Evolutionary conservation across 495 filamentous ascomycete genomes (phyloP), one percentile per base, ranked within the genome.

Genomic region (Penicillium tannophilum): DNA sequence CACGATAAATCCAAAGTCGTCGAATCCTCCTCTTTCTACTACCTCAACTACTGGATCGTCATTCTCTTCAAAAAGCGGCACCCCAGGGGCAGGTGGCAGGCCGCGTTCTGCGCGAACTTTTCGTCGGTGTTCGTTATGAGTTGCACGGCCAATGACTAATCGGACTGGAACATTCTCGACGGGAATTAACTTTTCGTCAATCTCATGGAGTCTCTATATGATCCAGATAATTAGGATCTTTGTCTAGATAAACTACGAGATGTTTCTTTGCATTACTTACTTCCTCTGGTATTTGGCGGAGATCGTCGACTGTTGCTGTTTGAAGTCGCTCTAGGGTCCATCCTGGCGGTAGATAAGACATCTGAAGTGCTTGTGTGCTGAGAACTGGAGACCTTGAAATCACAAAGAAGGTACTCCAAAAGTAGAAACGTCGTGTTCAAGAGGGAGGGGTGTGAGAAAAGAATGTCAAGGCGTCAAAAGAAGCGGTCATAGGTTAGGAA

Each of bases 281-380:
- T 6, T 53, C 51, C 14, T 53, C 51, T 14, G 51, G 35, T 53
- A 53, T 41, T 42, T 53, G 35, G 17, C 51, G 51, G 12, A 53
- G 51, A 53, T 53, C 51, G 26, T 53, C 33, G 19, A 53, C 33
- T 26, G 52, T 46, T 46, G 23, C 52, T 4, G 24, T 55, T 31
- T 55, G 42, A 46, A 55, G 52, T 46, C 24, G 42, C 24, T 55
- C 52, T 11, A 28, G 11, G 24, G 52, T 44, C 42, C 52, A 44
- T 45, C 42, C 52, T 31, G 39, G 36, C 2, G 52, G 52, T 45
- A 44, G 20, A 46, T 55, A 46, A 46, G 42, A 55, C 42, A 53
- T 46, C 43, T 42, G 20, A 23, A 23, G 20, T 23, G 20, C 20
- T 2, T 23, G 1, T 23, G 20, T 23, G 20, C 20, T 23, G 20